These are phyloP conservation scores for Ophiognomonia clavigignenti-juglandacearum DNA, from an alignment of 2,329 filamentous ascomycete species.

Conservation along the genomic window DNA sequence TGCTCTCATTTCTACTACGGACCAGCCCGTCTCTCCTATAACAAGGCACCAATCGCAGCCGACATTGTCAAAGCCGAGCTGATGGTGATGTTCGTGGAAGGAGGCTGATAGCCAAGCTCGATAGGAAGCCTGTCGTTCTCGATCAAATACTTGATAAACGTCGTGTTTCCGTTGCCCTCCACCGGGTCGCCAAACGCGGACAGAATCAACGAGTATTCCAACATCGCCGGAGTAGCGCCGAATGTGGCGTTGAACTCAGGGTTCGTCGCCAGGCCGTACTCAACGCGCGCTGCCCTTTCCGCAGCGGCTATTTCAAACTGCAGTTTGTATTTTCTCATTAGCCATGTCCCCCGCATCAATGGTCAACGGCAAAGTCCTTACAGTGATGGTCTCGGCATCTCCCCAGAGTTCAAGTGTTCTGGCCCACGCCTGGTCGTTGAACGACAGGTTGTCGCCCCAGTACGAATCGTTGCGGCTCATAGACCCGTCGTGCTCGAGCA, in stretches of 20 bases:
- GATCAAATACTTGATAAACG: conserved; percentile 8
- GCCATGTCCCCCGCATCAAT: neutral
- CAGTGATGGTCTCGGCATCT: conserved; percentile 2
- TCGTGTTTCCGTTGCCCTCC: conserved; percentile 1
- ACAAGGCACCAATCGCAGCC: neutral
- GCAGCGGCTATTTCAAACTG: conserved; percentile 4
- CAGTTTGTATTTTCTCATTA: neutral
- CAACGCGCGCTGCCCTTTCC: conserved; percentile 1
- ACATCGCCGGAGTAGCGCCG: neutral
- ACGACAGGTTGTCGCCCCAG: conserved; percentile 6
- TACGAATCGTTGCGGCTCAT: conserved; percentile 9
- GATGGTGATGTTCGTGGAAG: neutral
- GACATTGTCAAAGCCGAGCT: conserved; percentile 12
- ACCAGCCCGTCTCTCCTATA: neutral
- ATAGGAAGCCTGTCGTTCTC: conserved; percentile 7
- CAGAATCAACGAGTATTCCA: conserved; percentile 7
- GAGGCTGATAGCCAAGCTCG: conserved; percentile 22
- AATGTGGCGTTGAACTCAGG: conserved; percentile 3
- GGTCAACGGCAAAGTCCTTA: neutral
- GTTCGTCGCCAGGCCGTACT: conserved; percentile 2
- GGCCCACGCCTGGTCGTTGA: conserved; percentile 5
- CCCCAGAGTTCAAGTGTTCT: conserved; percentile 6
- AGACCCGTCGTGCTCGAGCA: conserved; percentile 7
- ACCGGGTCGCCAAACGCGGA: conserved; percentile 6
- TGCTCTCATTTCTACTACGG: too few species aligned